Percentiles rank a stretch among this genome's conserved stretches.
phyloP scores from a whole-genome alignment of 2,329 filamentous ascomycete genomes.

The Penicillium hordei region DNA sequence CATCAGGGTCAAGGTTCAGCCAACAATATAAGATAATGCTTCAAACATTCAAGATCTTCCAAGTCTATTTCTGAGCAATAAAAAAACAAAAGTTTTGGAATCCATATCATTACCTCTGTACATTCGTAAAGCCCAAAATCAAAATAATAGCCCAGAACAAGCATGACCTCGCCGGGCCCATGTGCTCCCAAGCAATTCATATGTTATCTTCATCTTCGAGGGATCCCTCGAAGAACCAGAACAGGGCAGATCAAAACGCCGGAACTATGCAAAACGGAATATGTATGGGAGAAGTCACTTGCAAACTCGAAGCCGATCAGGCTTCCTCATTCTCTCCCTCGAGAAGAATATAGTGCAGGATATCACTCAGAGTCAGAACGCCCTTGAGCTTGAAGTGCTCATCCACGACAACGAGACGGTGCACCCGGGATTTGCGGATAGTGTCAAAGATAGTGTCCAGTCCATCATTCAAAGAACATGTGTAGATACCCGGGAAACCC shows the following conservation, averaged over 20 bases:
- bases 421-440: slow-evolving; percentile 89
- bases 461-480: slow-evolving; percentile 85
- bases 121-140: slow-evolving; percentile 25
- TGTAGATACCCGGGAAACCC: slow-evolving; percentile 96
- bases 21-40: not conserved
- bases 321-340: slow-evolving; percentile 66
- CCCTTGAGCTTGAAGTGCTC: slow-evolving; percentile 83
- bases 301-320: slow-evolving; percentile 21
- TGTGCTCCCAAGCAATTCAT: not conserved
- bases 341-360: slow-evolving; percentile 89
- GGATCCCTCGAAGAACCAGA: slow-evolving; percentile 6
- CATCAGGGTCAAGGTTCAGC: not conserved
- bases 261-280: slow-evolving; percentile 33
- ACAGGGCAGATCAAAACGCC: slow-evolving; percentile 32
- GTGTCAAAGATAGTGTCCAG: slow-evolving; percentile 97
- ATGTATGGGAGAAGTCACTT: slow-evolving; percentile 22
- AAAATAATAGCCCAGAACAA: slow-evolving; percentile 4
- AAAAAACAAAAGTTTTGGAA: slow-evolving; percentile 22
- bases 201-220: not conserved
- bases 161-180: slow-evolving; percentile 9
- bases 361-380: slow-evolving; percentile 91
- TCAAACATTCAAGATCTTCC: slow-evolving; percentile 28
- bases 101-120: slow-evolving; percentile 33
- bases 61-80: slow-evolving; percentile 21
- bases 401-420: slow-evolving; percentile 89